Evolutionary conservation across 768 basidiomycete species (phyloP).

Genomic region (Russula sp.): DNA sequence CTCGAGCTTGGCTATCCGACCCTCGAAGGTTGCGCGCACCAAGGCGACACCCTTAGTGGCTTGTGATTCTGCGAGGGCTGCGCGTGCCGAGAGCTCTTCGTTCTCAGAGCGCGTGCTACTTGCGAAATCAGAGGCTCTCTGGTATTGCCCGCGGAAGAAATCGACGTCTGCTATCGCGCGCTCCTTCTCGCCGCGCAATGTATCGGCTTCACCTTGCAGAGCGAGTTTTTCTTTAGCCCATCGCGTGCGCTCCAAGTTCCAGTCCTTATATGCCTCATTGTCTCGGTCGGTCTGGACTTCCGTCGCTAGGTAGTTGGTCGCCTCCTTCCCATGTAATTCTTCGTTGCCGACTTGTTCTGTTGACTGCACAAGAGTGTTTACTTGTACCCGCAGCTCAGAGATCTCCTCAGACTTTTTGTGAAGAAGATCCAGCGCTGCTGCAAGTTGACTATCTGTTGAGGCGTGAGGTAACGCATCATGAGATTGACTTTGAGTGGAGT

Average conservation of each 20-base stretch:
- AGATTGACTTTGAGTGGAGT: constrained; percentile 23
- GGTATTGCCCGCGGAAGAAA: constrained; percentile 28
- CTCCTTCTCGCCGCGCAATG: constrained; percentile 16
- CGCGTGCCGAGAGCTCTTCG: constrained; percentile 27
- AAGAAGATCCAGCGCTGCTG: constrained; percentile 23
- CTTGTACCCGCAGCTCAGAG: constrained; percentile 17
- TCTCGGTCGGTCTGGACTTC: constrained; percentile 23
- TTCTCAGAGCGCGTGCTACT: constrained; percentile 27
- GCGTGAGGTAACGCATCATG: constrained; percentile 1
- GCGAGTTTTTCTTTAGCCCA: constrained; percentile 22
- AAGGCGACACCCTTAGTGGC: constrained; percentile 25
- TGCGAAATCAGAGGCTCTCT: constrained; percentile 23
- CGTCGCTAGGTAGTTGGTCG: not conserved
- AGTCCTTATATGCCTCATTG: not conserved
- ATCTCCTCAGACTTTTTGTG: constrained; percentile 28
- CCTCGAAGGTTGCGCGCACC: constrained; percentile 27
- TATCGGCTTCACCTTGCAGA: constrained; percentile 5
- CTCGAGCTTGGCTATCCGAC: constrained; percentile 27
- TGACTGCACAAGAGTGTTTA: not conserved
- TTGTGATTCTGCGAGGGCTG: constrained; percentile 29
- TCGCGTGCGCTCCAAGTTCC: constrained; percentile 15
- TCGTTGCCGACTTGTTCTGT: not conserved
- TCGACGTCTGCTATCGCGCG: constrained; percentile 23
- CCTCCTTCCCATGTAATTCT: not conserved
- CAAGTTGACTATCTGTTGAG: constrained; percentile 20